Base-by-base conservation (phyloP, 2,329 filamentous ascomycete genomes). In the Aspergillus spinulosporus region DNA sequence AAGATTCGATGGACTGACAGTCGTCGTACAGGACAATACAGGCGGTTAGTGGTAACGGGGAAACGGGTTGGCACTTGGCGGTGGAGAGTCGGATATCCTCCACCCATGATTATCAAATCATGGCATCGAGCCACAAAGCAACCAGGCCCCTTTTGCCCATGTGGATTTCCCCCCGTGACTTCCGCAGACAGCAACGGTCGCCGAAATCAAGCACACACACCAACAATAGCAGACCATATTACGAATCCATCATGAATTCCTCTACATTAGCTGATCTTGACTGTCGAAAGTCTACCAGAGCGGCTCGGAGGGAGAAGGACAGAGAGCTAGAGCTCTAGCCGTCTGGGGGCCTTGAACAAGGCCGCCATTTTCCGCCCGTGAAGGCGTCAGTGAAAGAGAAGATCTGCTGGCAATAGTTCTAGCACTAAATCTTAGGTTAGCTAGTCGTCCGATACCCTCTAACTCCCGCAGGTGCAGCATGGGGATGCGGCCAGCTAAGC, bases 351-450 rank as follows among this genome's bases (percentile, higher is more conserved):
- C 21, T 21, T 21, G 21, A 21, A 21, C 21, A 21, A 21, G 21
- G 42, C 62, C 9, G 44, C 44, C 15, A 12, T n/a, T 15, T 47
- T 29, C 43, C 43, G 43, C 28, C 43, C 43, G 28, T 26, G 45
- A 40, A 34, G 52, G 37, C 40, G 51, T 57, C 55, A 56, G 58
- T 57, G 58, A 63, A 59, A 60, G 54, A 57, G 40, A 59, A 43
- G 53, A 58, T 59, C 49, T 60, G 21, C 50, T 57, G 51, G 28
- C 49, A 44, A 52, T 58, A 48, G 53, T 56, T 50, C 60, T 57
- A 53, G 52, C 52, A 58, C 49, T 42, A 49, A 54, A 50, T 52
- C 28, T 32, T 21, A 21, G 21, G 21, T 21, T 21, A 14, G 32
- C 32, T 34, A 34, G 11, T 6, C 32, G 6, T 34, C 11, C 37